Evolutionary conservation across 1,284 basidiomycete genomes (phyloP).

Genomic region (Coriolopsis trogii): DNA sequence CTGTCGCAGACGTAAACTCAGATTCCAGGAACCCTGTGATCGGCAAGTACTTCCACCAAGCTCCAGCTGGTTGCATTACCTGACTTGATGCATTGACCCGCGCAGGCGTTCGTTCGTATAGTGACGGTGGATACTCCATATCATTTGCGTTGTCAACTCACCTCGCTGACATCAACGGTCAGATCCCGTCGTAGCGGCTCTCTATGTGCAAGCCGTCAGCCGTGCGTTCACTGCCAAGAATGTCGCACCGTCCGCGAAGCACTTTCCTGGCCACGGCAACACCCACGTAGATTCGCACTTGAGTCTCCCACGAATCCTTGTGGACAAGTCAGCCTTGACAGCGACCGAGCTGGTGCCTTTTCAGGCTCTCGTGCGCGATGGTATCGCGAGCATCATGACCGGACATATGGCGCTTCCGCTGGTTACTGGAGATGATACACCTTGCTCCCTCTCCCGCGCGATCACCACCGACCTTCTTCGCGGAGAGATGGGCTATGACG

Average conservation of each 20-base stretch:
- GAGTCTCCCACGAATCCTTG: conserved; percentile 62
- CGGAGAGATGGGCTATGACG: conserved; percentile 48
- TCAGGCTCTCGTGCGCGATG: conserved; percentile 41
- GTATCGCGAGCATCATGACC: conserved; percentile 64
- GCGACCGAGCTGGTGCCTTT: conserved; percentile 63
- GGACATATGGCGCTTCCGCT: conserved; percentile 71
- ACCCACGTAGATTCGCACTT: conserved; percentile 72
- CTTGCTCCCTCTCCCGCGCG: conserved; percentile 55
- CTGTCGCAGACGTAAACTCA: conserved; percentile 71
- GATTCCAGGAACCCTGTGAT: conserved; percentile 71
- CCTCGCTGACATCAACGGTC: not conserved
- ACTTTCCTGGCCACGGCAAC: conserved; percentile 76
- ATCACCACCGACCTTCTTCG: conserved; percentile 59
- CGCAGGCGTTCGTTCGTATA: conserved; percentile 69
- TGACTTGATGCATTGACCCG: not conserved
- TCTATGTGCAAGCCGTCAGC: conserved; percentile 50
- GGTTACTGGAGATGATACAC: conserved; percentile 52
- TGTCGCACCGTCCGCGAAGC: conserved; percentile 64
- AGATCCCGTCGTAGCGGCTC: conserved; percentile 58
- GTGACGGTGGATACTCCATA: conserved; percentile 50
- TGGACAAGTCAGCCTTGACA: conserved; percentile 44
- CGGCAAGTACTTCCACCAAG: conserved; percentile 41
- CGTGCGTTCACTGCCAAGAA: conserved; percentile 49
- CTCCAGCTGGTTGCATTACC: not conserved
- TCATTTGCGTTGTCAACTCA: not conserved